A percentile compares a stretch with the other conserved stretches of the same genome.
phyloP scores from a whole-genome alignment of 257 asterid species.

The Hygrophila difformis region DNA sequence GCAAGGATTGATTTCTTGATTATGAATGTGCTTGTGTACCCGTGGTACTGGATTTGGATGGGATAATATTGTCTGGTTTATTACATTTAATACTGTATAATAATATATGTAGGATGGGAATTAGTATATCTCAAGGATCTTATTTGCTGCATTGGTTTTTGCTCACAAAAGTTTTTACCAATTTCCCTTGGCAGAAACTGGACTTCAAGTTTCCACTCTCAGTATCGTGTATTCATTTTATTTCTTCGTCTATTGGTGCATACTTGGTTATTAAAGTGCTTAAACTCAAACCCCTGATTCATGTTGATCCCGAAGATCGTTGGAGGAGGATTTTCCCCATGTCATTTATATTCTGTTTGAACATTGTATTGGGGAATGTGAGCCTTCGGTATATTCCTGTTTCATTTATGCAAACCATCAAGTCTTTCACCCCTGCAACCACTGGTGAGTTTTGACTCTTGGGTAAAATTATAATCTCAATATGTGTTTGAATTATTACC shows the following conservation, averaged over 20 bases:
- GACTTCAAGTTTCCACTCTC: slow-evolving; percentile 63
- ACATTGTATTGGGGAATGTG: slow-evolving; percentile 49
- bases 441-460: slow-evolving; percentile 32
- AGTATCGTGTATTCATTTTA: slow-evolving; percentile 62
- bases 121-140: too few species aligned
- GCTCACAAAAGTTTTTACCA: slow-evolving; percentile 5
- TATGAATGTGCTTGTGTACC: too few species aligned
- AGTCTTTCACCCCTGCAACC: slow-evolving; percentile 62
- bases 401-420: slow-evolving; percentile 59
- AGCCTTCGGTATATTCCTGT: slow-evolving; percentile 58
- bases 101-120: too few species aligned
- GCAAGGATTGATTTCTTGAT: too few species aligned
- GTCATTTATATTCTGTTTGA: slow-evolving; percentile 51
- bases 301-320: slow-evolving; percentile 47
- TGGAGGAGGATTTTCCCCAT: slow-evolving; percentile 58
- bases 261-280: slow-evolving; percentile 51
- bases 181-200: slow-evolving; percentile 33
- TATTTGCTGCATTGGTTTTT: neutral
- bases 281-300: slow-evolving; percentile 48
- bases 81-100: too few species aligned
- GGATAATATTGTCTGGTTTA: too few species aligned
- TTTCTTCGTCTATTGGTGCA: slow-evolving; percentile 59
- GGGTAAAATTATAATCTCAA: neutral
- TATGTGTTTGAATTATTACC: neutral
- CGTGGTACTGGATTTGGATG: too few species aligned